Base-by-base conservation (phyloP, 2,329 filamentous ascomycete species). In the Cryphonectria nitschkei region DNA sequence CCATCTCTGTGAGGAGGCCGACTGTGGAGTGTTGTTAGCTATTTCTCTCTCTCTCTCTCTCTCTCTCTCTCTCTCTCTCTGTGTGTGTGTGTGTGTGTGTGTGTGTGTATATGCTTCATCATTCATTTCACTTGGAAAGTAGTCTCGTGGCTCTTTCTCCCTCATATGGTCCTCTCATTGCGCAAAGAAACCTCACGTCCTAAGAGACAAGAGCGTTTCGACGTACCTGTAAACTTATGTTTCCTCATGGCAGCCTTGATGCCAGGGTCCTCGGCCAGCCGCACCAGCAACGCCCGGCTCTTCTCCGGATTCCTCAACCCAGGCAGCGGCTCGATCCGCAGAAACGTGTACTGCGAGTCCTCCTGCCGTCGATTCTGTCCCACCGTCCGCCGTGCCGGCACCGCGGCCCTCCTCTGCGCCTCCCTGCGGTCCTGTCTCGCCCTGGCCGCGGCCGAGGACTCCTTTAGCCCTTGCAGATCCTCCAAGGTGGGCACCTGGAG, bases 1-100 rank as follows among this genome's bases (percentile, higher is more conserved):
- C 93, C 95, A 99, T 98, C 81, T 99, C 96, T 0, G 95, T 98
- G 37, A 99, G 85, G 3, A 98, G 81, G 0, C 91, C 91, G 0
- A 99, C 96, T 67, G 65, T 46, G 43, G 19, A 22, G 4, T 22
- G 1, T 43, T 43, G 41, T 43, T 46, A 46, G 16, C 8, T 41
- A 39, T 52, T 14, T 34, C 3, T 34, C 26, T 26, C 26, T 26
- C 26, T 26, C 26, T 26, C 26, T 26, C 26, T 26, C 26, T 26
- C 26, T 26, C 26, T 26, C 26, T 26, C 26, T 26, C 26, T 26
- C 26, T 26, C 1, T 26, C 26, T 26, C 26, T 26, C 26, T 26
- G 34, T 34, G 34, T 34, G 34, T 6, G 34, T 39, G 37, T 39
- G 37, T 39, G 37, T 39, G 37, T 39, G 37, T 39, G 37, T 39